A percentile compares a stretch with the other conserved stretches of the same genome.
These are phyloP conservation scores for Paraglomus brasilianum DNA, from an alignment of 192 early-diverging fungal genomes.

Conservation along the genomic window DNA sequence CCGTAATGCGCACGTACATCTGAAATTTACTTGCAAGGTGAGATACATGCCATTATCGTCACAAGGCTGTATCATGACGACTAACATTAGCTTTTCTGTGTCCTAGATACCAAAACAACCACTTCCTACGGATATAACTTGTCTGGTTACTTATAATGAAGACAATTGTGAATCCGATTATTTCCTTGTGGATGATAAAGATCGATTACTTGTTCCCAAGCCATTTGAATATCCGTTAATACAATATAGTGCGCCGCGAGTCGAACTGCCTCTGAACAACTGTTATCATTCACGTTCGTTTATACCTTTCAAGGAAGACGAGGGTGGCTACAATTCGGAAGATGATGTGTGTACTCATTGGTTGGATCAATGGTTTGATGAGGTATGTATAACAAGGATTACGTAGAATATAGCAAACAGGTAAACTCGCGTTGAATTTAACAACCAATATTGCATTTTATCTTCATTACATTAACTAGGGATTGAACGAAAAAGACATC, in stretches of 20 bases:
- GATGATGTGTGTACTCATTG: slow-evolving; percentile 30
- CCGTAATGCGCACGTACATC: slow-evolving; percentile 18
- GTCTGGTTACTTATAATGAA: slow-evolving; percentile 16
- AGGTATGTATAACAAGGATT: slow-evolving; percentile 8
- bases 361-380: slow-evolving; percentile 24
- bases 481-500: slow-evolving; percentile 16
- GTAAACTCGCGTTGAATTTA: not conserved
- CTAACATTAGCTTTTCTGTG: too few species aligned
- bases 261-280: not conserved
- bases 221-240: slow-evolving; percentile 21
- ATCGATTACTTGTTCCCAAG: slow-evolving; percentile 3
- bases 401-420: not conserved
- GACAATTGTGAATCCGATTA: slow-evolving; percentile 25
- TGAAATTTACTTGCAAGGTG: slow-evolving; percentile 25
- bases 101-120: too few species aligned
- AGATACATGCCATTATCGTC: too few species aligned
- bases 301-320: slow-evolving; percentile 24
- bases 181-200: slow-evolving; percentile 12
- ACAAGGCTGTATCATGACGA: too few species aligned
- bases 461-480: not conserved
- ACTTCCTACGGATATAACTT: slow-evolving; percentile 20
- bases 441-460: not conserved
- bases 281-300: slow-evolving; percentile 31
- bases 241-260: not conserved
- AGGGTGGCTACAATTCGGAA: slow-evolving; percentile 14